Evolutionary conservation across 257 asterid genomes (phyloP), one percentile per base, ranked within the genome.

Genomic region (Gentiana dahurica): DNA sequence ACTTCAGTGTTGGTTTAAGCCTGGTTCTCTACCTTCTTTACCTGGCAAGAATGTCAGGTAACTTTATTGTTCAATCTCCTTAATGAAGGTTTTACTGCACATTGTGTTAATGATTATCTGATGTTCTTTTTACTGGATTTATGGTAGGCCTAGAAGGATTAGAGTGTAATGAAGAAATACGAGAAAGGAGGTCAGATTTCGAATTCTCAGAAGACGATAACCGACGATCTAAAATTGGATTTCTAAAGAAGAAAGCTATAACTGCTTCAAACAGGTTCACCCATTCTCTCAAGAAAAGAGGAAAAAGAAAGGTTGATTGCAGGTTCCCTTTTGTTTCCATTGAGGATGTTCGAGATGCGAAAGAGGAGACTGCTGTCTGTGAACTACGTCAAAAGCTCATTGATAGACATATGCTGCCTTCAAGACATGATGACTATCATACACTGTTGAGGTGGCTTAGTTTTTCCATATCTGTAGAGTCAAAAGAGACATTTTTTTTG

Each of bases 201-300:
- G 96, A 90, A 53, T 66, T 71, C 60, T 87, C 84, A 38, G 98
- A 87, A 71, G 95, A 90, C 59, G 96, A 87, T 65, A 76, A 87
- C 55, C 75, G 91, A 69, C 81, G 87, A 56, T 82, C 88, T 13
- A 85, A 70, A 75, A 87, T 87, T 12, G 94, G 93, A 35, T 71
- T 65, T 68, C 69, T 90, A 53, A 87, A 75, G 84, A 90, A 84
- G 71, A 90, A 79, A 73, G 98, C 98, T 56, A 56, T 90, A 70
- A 65, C 68, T 76, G 98, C 98, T 51, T 90, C 98, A 46, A 90
- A 75, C 78, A 90, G 79, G 83, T 76, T 90, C 58, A 77, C 95
- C 4, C 95, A 87, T 67, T 82, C 98, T 55, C 79, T 90, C 55
- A 90, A 78, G 71, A 87, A 76, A 71, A 76, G 95, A 69, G 95